Conservation (phyloP, 495 filamentous ascomycete species). For the Aspergillus steynii region DNA sequence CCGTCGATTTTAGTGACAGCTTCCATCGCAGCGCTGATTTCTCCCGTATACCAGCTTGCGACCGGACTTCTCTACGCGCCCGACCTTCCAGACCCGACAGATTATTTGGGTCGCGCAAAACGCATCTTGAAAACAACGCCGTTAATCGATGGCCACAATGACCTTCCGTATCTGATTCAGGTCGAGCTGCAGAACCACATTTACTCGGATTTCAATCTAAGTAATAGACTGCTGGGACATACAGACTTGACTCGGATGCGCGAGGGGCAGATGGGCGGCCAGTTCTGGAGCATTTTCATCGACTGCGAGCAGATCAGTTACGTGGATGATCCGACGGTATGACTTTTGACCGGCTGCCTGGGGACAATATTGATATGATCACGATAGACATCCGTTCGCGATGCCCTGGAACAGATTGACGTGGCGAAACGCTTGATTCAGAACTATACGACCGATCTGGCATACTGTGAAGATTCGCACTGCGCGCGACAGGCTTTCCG, state of each 20-base stretch:
- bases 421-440: constrained; percentile 30
- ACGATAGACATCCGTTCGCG: constrained; percentile 11
- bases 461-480: background rate
- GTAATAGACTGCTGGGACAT: constrained; percentile 7
- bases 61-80: background rate
- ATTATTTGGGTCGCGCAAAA: background rate
- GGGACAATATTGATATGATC: background rate
- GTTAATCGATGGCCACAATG: constrained; percentile 1
- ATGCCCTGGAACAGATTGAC: constrained; percentile 42
- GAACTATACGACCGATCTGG: constrained; percentile 18
- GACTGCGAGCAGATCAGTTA: constrained; percentile 10
- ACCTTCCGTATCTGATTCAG: background rate
- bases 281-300: constrained; percentile 39
- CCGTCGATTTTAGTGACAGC: background rate
- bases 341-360: background rate
- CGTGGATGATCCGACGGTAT: background rate
- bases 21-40: background rate
- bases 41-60: background rate
- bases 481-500: constrained; percentile 9
- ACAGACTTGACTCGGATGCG: constrained; percentile 40
- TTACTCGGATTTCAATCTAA: background rate
- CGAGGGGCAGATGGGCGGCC: constrained; percentile 58
- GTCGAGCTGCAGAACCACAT: background rate
- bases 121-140: background rate
- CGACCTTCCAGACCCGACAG: background rate